A percentile compares a stretch with the other conserved stretches of the same genome.
Evolutionary conservation across 2,329 filamentous ascomycete species (phyloP).

Genomic region (Microcera coccophila): DNA sequence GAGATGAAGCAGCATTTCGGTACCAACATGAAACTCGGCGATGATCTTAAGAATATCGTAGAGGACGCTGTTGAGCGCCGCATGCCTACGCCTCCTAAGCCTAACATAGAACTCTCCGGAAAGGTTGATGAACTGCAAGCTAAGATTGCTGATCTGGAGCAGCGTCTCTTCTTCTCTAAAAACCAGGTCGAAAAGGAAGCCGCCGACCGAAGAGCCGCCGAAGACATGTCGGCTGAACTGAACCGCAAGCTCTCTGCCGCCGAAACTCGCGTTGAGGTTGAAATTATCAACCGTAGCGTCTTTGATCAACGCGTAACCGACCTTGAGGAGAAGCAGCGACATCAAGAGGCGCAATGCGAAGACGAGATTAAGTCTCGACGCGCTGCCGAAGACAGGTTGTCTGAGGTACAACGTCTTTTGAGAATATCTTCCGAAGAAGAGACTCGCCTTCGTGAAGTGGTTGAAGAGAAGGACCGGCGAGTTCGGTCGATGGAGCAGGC

Average conservation of each 20-base stretch:
- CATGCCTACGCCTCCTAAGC: constrained; percentile 48
- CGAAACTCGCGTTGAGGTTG: constrained; percentile 56
- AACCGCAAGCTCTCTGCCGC: constrained; percentile 53
- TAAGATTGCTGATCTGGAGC: constrained; percentile 58
- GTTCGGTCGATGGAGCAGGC: constrained; percentile 58
- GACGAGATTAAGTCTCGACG: constrained; percentile 60
- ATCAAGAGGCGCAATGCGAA: constrained; percentile 61
- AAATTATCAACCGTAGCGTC: constrained; percentile 58
- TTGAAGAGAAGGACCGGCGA: constrained; percentile 67
- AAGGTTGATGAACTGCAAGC: constrained; percentile 57
- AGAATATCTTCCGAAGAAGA: constrained; percentile 70
- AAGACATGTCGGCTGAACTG: constrained; percentile 52
- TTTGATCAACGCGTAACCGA: constrained; percentile 61
- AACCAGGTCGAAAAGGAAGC: constrained; percentile 48
- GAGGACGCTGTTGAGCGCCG: constrained; percentile 59
- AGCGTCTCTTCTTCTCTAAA: constrained; percentile 49
- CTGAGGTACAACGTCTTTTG: constrained; percentile 67
- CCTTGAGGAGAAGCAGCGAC: constrained; percentile 63
- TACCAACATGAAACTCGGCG: constrained; percentile 29
- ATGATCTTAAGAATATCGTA: constrained; percentile 59
- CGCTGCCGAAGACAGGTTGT: constrained; percentile 66
- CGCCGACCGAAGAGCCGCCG: constrained; percentile 46
- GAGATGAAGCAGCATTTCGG: constrained; percentile 53
- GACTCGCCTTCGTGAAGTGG: constrained; percentile 59
- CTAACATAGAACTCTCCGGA: constrained; percentile 50